A percentile compares a stretch with the other conserved stretches of the same genome.
These are phyloP conservation scores for Hansenula anomala DNA, from an alignment of 1,139 yeast genomes.

Conservation along the genomic window DNA sequence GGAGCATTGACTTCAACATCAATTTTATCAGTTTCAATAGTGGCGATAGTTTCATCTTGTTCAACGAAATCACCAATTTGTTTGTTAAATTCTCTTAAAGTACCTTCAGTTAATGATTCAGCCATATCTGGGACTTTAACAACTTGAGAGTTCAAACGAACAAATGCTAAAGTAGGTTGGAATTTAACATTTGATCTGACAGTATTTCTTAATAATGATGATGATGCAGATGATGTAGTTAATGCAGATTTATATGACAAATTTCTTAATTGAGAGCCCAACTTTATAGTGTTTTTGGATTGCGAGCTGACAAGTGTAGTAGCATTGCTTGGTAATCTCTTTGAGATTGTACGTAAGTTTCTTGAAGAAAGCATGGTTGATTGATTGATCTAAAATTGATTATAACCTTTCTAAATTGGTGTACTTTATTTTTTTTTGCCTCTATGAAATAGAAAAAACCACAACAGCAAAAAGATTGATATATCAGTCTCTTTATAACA, in stretches of 20 bases:
- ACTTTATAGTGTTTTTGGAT: background rate
- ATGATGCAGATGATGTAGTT: slow-evolving; percentile 2
- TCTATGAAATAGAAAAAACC: no score
- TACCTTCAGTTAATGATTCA: slow-evolving; percentile 97
- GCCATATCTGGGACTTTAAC: slow-evolving; percentile 99
- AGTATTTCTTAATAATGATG: background rate
- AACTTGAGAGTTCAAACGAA: slow-evolving; percentile 30
- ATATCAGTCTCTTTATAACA: no score
- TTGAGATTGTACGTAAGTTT: background rate
- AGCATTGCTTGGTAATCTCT: background rate
- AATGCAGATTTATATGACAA: background rate
- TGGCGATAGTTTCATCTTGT: slow-evolving; percentile 89
- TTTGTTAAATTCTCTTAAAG: slow-evolving; percentile 73
- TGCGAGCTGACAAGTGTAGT: background rate
- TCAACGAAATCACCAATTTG: slow-evolving; percentile 86
- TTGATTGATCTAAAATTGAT: background rate
- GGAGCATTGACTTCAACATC: slow-evolving; percentile 98
- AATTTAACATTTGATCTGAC: background rate
- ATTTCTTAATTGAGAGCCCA: slow-evolving; percentile 1
- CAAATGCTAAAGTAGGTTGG: slow-evolving; percentile 7
- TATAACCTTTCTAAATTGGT: no score
- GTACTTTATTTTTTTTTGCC: no score
- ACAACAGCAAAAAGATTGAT: no score
- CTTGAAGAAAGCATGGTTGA: slow-evolving; percentile 1
- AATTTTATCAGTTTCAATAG: slow-evolving; percentile 97